phyloP scores from a whole-genome alignment of 805 yeast species.

The Yarrowia sp. region DNA sequence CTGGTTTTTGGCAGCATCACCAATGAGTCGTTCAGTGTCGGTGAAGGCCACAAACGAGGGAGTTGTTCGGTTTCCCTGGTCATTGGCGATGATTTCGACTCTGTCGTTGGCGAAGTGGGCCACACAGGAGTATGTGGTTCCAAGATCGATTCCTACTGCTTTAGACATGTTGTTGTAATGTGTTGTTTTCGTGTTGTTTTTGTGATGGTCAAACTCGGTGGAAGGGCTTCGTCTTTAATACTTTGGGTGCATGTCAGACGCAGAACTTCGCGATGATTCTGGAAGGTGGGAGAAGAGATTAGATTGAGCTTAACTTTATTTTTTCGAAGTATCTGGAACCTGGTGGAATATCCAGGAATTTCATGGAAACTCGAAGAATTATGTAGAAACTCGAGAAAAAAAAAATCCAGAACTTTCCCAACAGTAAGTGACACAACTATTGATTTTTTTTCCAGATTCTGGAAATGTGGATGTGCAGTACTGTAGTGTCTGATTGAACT shows the following conservation, averaged over 20 bases:
- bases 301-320: not conserved
- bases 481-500: too few species aligned
- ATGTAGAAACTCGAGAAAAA: not conserved
- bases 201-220: conserved; percentile 1
- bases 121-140: conserved; percentile 26
- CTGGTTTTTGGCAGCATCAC: conserved; percentile 21
- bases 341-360: not conserved
- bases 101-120: conserved; percentile 16
- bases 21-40: conserved; percentile 18
- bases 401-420: too few species aligned
- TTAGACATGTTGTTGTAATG: conserved; percentile 16
- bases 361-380: not conserved
- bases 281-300: conserved; percentile 7
- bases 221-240: not conserved
- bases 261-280: conserved; percentile 2
- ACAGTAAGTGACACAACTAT: too few species aligned
- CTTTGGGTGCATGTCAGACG: not conserved
- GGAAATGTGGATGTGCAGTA: too few species aligned
- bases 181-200: conserved; percentile 6
- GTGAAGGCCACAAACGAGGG: conserved; percentile 16
- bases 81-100: conserved; percentile 23
- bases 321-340: not conserved
- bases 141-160: conserved; percentile 24
- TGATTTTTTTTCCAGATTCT: too few species aligned
- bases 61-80: conserved; percentile 14